A percentile compares a stretch with the other conserved stretches of the same genome.
Evolutionary conservation across 352 stramenopile species (phyloP).

Genomic region (Globisporangium carolinianum): DNA sequence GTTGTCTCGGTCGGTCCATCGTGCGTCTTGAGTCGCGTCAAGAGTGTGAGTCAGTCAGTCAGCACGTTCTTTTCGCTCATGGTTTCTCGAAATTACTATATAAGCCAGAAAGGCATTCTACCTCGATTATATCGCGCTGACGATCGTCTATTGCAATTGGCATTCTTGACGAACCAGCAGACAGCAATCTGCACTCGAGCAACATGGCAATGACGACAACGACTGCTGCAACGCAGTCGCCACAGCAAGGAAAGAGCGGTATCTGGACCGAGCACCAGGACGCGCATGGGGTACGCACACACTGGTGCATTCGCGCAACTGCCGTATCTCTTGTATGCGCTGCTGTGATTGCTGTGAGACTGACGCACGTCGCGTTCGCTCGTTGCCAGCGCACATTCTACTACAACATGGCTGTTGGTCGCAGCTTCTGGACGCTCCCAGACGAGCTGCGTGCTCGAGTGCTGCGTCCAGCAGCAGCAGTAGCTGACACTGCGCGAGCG

Average conservation of each 20-base stretch:
- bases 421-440: conserved; percentile 73
- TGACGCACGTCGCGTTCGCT: too few species aligned
- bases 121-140: too few species aligned
- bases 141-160: too few species aligned
- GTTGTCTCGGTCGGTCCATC: background rate
- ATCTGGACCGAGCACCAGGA: conserved; percentile 78
- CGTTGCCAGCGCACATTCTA: conserved; percentile 54
- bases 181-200: too few species aligned
- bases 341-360: background rate
- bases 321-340: background rate
- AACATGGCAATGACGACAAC: conserved; percentile 11
- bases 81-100: too few species aligned
- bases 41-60: too few species aligned
- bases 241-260: conserved; percentile 19
- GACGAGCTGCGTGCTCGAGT: conserved; percentile 42
- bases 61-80: too few species aligned
- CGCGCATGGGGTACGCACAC: conserved; percentile 32
- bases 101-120: too few species aligned
- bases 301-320: too few species aligned
- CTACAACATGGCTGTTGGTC: conserved; percentile 70
- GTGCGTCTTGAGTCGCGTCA: background rate
- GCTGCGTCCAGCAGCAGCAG: conserved; percentile 15
- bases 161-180: too few species aligned
- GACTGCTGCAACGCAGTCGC: conserved; percentile 7
- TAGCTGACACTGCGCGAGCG: conserved; percentile 21